These are phyloP conservation scores for Penicillium bialowiezense DNA, from an alignment of 495 filamentous ascomycete species.

Conservation along the genomic window DNA sequence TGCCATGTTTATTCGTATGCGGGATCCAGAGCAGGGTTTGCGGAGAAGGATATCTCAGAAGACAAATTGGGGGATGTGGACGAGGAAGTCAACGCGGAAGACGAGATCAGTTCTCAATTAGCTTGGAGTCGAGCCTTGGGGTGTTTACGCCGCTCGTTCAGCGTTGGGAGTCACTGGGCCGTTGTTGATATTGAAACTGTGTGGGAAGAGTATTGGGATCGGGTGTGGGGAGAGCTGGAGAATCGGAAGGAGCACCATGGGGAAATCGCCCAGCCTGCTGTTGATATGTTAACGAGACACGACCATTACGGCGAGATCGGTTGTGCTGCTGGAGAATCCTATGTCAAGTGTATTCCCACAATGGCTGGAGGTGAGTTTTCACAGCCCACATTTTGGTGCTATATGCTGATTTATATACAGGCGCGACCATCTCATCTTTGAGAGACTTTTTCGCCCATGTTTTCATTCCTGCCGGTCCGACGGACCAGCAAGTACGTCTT, in stretches of 20 bases:
- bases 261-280: conserved; percentile 5
- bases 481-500: conserved; percentile 61
- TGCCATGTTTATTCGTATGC: conserved; percentile 47
- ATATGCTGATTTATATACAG: conserved; percentile 10
- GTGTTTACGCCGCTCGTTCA: conserved; percentile 53
- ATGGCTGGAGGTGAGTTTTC: conserved; percentile 42
- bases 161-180: conserved; percentile 35
- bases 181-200: conserved; percentile 57
- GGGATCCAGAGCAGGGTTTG: conserved; percentile 49
- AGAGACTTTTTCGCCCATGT: conserved; percentile 64
- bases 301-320: conserved; percentile 8
- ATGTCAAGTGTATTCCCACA: conserved; percentile 30
- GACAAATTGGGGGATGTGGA: conserved; percentile 19
- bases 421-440: conserved; percentile 33
- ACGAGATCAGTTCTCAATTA: conserved; percentile 46
- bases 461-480: conserved; percentile 69
- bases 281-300: conserved; percentile 10
- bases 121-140: conserved; percentile 55
- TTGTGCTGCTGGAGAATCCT: conserved; percentile 4
- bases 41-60: conserved; percentile 34
- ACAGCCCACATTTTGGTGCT: not conserved
- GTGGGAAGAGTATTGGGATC: conserved; percentile 54
- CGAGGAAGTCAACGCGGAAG: conserved; percentile 4
- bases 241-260: not conserved
- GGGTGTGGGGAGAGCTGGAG: conserved; percentile 13